These are phyloP conservation scores for Apiotrichum veenhuisii DNA, from an alignment of 1,284 basidiomycete genomes.

Conservation along the genomic window DNA sequence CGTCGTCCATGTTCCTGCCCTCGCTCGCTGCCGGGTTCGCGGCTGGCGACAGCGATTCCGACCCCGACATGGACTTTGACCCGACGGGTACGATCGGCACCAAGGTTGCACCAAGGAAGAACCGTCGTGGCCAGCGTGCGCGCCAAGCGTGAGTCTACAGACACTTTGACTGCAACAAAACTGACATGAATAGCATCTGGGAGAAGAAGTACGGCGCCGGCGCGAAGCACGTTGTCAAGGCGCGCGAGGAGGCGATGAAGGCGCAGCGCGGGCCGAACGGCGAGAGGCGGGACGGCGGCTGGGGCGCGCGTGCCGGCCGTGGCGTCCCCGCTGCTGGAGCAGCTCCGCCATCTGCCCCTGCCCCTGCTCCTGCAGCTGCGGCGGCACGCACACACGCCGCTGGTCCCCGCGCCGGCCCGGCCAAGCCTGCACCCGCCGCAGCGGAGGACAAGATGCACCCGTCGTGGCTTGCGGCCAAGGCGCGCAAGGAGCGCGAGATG, in stretches of 20 bases:
- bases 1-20: constrained; percentile 77
- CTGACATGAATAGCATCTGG: constrained; percentile 68
- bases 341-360: background rate
- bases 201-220: constrained; percentile 90
- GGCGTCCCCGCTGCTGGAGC: background rate
- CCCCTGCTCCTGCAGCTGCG: constrained; percentile 6
- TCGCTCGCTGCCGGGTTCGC: constrained; percentile 80
- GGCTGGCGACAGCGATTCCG: constrained; percentile 65
- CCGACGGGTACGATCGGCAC: constrained; percentile 51
- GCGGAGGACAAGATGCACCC: constrained; percentile 61
- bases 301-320: constrained; percentile 19
- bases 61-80: constrained; percentile 67
- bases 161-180: background rate
- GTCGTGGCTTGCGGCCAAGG: constrained; percentile 86
- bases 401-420: constrained; percentile 4
- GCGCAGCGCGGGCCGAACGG: constrained; percentile 9
- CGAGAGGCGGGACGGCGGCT: constrained; percentile 14
- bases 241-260: constrained; percentile 40
- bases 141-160: constrained; percentile 72
- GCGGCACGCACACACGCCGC: constrained; percentile 2
- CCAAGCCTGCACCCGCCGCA: constrained; percentile 16
- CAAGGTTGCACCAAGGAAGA: constrained; percentile 65
- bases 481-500: constrained; percentile 60
- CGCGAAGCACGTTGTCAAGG: constrained; percentile 83
- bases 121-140: constrained; percentile 85